Evolutionary conservation across 2,329 filamentous ascomycete species (phyloP), one percentile per base, ranked within the genome.

Genomic region (Epichloe baconii): DNA sequence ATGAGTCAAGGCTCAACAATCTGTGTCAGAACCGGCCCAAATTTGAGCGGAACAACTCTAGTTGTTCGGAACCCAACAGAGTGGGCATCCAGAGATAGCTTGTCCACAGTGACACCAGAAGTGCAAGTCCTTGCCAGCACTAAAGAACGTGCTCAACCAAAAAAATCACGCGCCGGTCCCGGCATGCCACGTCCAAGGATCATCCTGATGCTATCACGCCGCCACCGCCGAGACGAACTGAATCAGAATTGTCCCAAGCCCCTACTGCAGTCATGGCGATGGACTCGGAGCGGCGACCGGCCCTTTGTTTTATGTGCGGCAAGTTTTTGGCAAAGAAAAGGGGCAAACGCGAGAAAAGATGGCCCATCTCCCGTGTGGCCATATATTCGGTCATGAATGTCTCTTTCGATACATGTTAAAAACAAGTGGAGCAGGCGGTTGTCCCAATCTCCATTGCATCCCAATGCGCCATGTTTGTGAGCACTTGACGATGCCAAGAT

Each of bases 351-450:
- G 35, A 10, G 62, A 64, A 42, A 23, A 15, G 10, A 49, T 47
- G 19, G 52, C 50, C 2, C 61, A 56, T 44, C 56, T 64, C 15
- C 58, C 58, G 5, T 64, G 62, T 43, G 61, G 62, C 12, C 61
- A 64, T 47, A 17, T 15, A 14, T 61, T 61, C 46, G 61, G 60
- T 8, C 52, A 58, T 21, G 7, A 42, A 4, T 64, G 62, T 23
- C 46, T 62, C 21, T 56, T 48, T 12, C 38, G 37, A 19, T 55
- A 50, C 52, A 48, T 57, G 19, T 5, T 21, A 2, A 11, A 26
- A 11, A 14, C 21, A 14, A 36, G 12, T 12, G n/a, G 52, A 36
- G 17, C 43, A 44, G 34, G 21, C 19, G 37, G 41, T 5, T 58
- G 57, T 26, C 54, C 56, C 35, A 31, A 48, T 7, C 5, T 19